Evolutionary conservation across 148 eudicot species (phyloP), one percentile per base, ranked within the genome.

Genomic region (Silene conica): DNA sequence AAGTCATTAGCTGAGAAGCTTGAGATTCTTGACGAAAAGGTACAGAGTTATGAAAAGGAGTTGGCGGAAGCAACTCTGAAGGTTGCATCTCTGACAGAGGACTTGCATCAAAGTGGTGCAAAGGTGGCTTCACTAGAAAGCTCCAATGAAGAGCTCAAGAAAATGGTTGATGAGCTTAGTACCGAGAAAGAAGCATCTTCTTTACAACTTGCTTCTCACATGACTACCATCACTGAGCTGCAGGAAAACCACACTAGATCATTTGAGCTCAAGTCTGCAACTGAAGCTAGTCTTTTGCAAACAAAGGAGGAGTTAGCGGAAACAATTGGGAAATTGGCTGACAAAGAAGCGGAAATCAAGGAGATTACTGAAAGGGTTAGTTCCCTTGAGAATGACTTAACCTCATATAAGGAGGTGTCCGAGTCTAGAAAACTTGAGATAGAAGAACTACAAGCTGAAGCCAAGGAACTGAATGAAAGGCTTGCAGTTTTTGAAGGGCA

Each of bases 181-280:
- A 74, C 83, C 62, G 97, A 90, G 68, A 90, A 82, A 86, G 97
- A 95, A 83, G 79, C 74, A 21, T 72, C 85, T 68, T 74, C 78
- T 73, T 71, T 80, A 71, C 85, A 90, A 77, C 80, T 95, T 72
- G 90, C 85, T 85, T 87, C 92, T 77, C 96, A 92, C 76, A 48
- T 82, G 84, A 85, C 71, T 76, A 87, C 89, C 43, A 87, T 94
- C 59, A 74, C 85, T 15, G 93, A 92, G 76, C 78, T 94, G 73
- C 84, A 89, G 0, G 93, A 92, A 61, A 72, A 84, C 73, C 93
- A 89, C 79, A 78, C 95, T 0, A 88, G 80, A 81, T 86, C 85
- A 52, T 76, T 87, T 70, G 92, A 85, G 62, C 85, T 80, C 73
- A 90, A 92, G 21, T 72, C 82, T 67, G 84, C 83, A 18, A 73